These are phyloP conservation scores for Xylaria arbuscula DNA, from an alignment of 2,329 filamentous ascomycete genomes.

Conservation along the genomic window DNA sequence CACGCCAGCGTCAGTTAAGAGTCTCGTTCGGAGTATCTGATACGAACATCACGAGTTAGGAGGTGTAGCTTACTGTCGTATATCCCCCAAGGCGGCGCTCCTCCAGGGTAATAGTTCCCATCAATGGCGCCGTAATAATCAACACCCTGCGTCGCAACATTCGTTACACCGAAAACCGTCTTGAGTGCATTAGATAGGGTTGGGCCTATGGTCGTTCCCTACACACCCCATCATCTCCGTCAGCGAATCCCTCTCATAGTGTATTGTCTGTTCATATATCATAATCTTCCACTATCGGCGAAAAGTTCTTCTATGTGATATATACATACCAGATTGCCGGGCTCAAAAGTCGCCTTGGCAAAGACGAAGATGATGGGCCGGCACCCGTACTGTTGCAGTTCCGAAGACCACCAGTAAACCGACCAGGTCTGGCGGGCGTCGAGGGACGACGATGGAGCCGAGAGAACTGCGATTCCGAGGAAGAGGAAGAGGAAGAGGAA, in stretches of 20 bases:
- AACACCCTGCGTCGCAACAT: slow-evolving; percentile 47
- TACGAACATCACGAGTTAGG: no score
- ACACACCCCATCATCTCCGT: background rate
- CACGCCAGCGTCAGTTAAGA: background rate
- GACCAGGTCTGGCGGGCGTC: slow-evolving; percentile 45
- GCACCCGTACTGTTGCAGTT: slow-evolving; percentile 44
- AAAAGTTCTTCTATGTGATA: background rate
- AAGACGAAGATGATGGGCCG: slow-evolving; percentile 47
- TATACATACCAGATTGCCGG: slow-evolving; percentile 45
- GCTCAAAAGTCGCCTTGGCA: slow-evolving; percentile 48
- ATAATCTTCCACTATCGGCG: no score
- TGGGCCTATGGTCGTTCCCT: slow-evolving; percentile 47
- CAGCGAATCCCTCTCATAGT: no score
- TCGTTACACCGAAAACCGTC: slow-evolving; percentile 43
- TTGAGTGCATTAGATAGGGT: slow-evolving; percentile 46
- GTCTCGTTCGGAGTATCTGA: background rate
- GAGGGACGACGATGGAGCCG: slow-evolving; percentile 16
- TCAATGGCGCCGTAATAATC: slow-evolving; percentile 47
- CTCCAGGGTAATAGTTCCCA: slow-evolving; percentile 48
- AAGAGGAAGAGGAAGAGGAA: slow-evolving; percentile 31
- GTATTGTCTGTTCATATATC: no score
- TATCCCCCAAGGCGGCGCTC: slow-evolving; percentile 47
- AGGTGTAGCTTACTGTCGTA: slow-evolving; percentile 39
- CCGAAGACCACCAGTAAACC: slow-evolving; percentile 43
- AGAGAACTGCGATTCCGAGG: slow-evolving; percentile 29